Percentiles rank a stretch among this genome's conserved stretches.
phyloP scores from a whole-genome alignment of 2,329 filamentous ascomycete genomes.

The Xylariaceae sp. region DNA sequence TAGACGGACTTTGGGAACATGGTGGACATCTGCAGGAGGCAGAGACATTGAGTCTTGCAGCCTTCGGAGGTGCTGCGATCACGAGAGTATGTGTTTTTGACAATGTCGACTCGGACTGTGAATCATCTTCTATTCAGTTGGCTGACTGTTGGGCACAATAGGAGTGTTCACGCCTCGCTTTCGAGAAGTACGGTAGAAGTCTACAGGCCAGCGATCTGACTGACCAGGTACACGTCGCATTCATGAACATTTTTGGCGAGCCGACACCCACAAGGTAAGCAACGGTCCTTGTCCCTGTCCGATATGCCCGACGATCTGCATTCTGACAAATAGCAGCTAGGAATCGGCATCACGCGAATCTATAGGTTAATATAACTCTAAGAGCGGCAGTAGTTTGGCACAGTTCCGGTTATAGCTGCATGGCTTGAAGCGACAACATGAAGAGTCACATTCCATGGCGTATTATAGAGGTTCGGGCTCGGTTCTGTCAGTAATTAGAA shows the following conservation, averaged over 20 bases:
- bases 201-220: conserved; percentile 92
- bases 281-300: conserved; percentile 1
- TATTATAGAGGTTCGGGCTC: no score
- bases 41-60: conserved; percentile 69
- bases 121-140: background rate
- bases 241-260: conserved; percentile 74
- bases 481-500: no score
- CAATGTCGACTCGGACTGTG: background rate
- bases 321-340: conserved; percentile 10
- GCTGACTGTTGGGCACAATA: conserved; percentile 25
- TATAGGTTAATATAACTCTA: background rate
- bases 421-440: no score
- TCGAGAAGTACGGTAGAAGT: conserved; percentile 76
- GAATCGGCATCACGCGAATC: background rate
- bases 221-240: conserved; percentile 79
- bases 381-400: no score
- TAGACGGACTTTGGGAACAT: conserved; percentile 73
- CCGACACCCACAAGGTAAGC: conserved; percentile 21
- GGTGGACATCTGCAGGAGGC: conserved; percentile 43
- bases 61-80: conserved; percentile 79
- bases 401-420: no score
- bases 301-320: background rate
- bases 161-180: conserved; percentile 83
- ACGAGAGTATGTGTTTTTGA: conserved; percentile 59
- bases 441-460: no score